Evolutionary conservation across 2,329 filamentous ascomycete genomes (phyloP).

Genomic region (Botrytis porri): DNA sequence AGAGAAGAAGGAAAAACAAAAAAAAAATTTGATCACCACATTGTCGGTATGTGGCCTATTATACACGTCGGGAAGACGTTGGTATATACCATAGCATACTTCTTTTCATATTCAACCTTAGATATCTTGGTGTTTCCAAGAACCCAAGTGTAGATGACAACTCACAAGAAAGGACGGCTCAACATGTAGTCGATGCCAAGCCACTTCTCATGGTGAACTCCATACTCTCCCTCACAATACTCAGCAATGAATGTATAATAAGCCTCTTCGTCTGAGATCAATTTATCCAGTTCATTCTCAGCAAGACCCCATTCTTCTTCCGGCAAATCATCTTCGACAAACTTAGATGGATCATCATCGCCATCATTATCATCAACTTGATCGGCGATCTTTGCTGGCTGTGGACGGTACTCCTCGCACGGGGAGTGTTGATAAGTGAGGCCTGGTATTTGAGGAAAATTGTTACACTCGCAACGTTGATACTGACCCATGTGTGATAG

Average conservation of each 20-base stretch:
- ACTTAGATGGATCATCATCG: neutral
- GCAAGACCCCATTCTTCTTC: neutral
- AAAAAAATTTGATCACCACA: neutral
- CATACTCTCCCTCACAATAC: neutral
- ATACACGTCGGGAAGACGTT: neutral
- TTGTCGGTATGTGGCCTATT: neutral
- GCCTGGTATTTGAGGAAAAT: neutral
- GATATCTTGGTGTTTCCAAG: neutral
- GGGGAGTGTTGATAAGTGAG: neutral
- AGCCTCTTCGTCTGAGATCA: neutral
- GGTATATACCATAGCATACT: neutral
- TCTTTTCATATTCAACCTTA: neutral
- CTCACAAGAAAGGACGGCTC: neutral
- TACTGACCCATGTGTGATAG: constrained; percentile 4
- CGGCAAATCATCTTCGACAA: neutral
- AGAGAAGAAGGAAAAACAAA: neutral
- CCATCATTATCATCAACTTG: neutral
- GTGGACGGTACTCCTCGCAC: neutral
- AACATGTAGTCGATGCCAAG: neutral
- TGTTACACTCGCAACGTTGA: neutral
- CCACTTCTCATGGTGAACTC: constrained; percentile 1
- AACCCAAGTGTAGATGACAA: neutral
- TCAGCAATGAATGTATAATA: neutral
- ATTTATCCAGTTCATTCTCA: neutral
- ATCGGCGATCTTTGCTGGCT: too few relatives aligned